Conservation (phyloP, 1,284 basidiomycete species). For the Psilocybe mexicana region DNA sequence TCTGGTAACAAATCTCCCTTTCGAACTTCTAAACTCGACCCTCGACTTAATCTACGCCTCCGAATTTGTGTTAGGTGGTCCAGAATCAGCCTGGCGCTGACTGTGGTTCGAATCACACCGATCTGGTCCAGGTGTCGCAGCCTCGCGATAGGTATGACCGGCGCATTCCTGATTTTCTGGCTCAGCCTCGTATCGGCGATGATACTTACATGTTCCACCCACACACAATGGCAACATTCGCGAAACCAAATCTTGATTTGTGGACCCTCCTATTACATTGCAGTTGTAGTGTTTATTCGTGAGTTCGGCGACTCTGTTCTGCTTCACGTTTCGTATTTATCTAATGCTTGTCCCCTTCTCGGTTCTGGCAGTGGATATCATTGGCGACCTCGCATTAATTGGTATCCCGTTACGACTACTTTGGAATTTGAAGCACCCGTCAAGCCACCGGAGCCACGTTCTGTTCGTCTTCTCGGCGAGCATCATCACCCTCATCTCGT, state of each 20-base stretch:
- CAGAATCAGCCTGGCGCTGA: neutral
- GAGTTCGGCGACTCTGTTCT: neutral
- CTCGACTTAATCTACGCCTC: too few relatives aligned
- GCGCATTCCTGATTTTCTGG: neutral
- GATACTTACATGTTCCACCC: neutral
- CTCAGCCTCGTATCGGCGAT: neutral
- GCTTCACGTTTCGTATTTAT: neutral
- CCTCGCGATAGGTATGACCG: neutral
- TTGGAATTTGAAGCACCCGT: constrained; percentile 1
- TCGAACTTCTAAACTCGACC: neutral
- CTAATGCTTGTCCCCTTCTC: too few relatives aligned
- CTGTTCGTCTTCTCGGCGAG: constrained; percentile 6
- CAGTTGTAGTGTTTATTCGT: neutral
- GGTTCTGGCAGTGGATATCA: neutral
- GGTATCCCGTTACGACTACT: neutral
- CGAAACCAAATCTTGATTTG: neutral
- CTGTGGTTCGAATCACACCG: neutral
- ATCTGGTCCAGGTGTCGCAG: neutral
- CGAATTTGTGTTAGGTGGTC: neutral
- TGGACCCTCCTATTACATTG: neutral
- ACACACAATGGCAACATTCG: neutral
- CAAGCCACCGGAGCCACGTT: neutral
- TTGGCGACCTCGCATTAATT: neutral
- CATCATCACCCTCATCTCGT: neutral
- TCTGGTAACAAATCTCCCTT: neutral